These are phyloP conservation scores for Thielaviopsis euricoi DNA, from an alignment of 2,329 filamentous ascomycete genomes.

Conservation along the genomic window DNA sequence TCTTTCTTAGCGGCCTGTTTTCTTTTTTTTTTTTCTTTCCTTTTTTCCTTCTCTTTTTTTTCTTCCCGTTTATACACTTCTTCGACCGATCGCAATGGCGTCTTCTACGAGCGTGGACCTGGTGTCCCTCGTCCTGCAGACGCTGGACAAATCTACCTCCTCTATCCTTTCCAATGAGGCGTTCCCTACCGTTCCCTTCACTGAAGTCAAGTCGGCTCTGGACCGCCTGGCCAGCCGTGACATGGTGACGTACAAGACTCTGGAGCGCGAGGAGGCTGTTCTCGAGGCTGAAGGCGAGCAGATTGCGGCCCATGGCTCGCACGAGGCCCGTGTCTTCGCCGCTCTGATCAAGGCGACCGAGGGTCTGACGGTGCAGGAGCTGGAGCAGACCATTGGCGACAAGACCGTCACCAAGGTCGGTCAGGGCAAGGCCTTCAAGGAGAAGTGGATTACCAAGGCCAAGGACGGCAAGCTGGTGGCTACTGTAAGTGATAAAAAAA, in stretches of 20 bases:
- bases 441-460: constrained; percentile 52
- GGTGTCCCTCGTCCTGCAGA: constrained; percentile 46
- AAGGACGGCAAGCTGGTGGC: constrained; percentile 39
- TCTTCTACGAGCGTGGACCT: constrained; percentile 34
- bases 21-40: background rate
- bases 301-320: constrained; percentile 59
- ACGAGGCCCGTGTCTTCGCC: constrained; percentile 70
- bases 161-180: constrained; percentile 51
- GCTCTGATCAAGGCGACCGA: constrained; percentile 56
- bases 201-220: constrained; percentile 67
- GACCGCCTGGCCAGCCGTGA: constrained; percentile 70
- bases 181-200: constrained; percentile 50
- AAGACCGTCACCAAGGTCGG: constrained; percentile 65
- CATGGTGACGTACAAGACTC: constrained; percentile 74
- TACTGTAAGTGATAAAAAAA: constrained; percentile 33
- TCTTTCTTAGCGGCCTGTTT: background rate
- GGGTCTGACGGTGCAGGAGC: constrained; percentile 63
- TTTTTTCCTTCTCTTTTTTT: background rate
- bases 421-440: constrained; percentile 86
- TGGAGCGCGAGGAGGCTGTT: constrained; percentile 60
- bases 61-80: background rate
- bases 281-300: constrained; percentile 60
- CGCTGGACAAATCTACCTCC: constrained; percentile 40
- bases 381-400: constrained; percentile 53
- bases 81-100: constrained; percentile 21